Evolutionary conservation across 176 grass and related monocot species (phyloP).

Genomic region (maize (Zea mays)): DNA sequence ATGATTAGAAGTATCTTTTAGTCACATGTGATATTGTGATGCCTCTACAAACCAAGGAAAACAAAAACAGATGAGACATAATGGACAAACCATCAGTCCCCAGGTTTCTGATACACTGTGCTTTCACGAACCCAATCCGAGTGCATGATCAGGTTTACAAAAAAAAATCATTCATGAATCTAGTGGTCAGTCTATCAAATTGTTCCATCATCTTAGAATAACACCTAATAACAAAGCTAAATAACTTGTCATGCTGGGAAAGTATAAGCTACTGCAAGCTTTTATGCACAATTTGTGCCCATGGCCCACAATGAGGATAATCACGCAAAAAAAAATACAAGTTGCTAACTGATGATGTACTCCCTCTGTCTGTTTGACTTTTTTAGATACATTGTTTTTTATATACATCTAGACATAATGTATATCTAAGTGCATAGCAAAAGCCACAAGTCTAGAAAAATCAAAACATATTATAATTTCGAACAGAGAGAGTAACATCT

Average conservation of each 20-base stretch:
- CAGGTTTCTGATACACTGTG: neutral
- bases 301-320: neutral
- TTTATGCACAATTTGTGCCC: neutral
- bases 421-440: too few relatives aligned
- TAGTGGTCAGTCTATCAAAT: neutral
- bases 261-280: neutral
- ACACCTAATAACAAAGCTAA: neutral
- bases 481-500: neutral
- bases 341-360: neutral
- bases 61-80: neutral
- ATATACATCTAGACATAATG: too few relatives aligned
- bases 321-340: neutral
- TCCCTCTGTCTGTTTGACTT: too few relatives aligned
- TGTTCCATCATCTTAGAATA: neutral
- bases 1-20: neutral
- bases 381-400: too few relatives aligned
- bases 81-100: neutral
- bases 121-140: neutral
- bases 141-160: neutral
- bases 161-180: neutral
- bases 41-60: neutral
- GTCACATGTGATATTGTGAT: neutral
- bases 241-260: neutral
- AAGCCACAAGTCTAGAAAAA: too few relatives aligned
- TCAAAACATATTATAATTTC: too few relatives aligned